Evolutionary conservation across 495 filamentous ascomycete genomes (phyloP).

Genomic region (Aspergillus wentii): DNA sequence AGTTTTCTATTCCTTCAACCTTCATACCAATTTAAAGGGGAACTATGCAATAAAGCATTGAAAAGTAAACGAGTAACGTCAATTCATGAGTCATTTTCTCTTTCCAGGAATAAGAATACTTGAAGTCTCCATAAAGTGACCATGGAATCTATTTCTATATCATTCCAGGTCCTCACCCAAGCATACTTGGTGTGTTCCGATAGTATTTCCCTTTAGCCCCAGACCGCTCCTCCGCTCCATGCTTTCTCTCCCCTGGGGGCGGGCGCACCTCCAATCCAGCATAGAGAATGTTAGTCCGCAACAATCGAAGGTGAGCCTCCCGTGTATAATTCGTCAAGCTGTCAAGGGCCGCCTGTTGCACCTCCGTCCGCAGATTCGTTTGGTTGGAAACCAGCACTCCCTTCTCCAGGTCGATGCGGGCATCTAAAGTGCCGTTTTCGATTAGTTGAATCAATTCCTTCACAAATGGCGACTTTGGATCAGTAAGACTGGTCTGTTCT

Average conservation of each 20-base stretch:
- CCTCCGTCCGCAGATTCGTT: slow-evolving; percentile 55
- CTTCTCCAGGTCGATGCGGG: slow-evolving; percentile 80
- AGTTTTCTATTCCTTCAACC: no score
- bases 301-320: slow-evolving; percentile 66
- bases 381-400: slow-evolving; percentile 68
- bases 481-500: slow-evolving; percentile 31
- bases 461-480: slow-evolving; percentile 57
- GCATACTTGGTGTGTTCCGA: no score
- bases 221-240: slow-evolving; percentile 9
- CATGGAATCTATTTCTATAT: no score
- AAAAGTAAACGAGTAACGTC: no score
- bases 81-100: no score
- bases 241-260: slow-evolving; percentile 8
- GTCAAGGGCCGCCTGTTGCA: slow-evolving; percentile 63
- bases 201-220: slow-evolving; percentile 1
- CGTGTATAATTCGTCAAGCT: slow-evolving; percentile 66
- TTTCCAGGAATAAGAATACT: no score
- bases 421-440: slow-evolving; percentile 60
- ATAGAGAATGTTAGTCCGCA: slow-evolving; percentile 66
- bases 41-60: no score
- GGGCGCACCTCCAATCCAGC: slow-evolving; percentile 70
- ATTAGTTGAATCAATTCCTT: slow-evolving; percentile 77
- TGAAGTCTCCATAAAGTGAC: no score
- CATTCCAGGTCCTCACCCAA: no score
- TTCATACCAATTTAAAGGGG: no score